These are phyloP conservation scores for Tuber borchii DNA, from an alignment of 495 filamentous ascomycete genomes.

Conservation along the genomic window DNA sequence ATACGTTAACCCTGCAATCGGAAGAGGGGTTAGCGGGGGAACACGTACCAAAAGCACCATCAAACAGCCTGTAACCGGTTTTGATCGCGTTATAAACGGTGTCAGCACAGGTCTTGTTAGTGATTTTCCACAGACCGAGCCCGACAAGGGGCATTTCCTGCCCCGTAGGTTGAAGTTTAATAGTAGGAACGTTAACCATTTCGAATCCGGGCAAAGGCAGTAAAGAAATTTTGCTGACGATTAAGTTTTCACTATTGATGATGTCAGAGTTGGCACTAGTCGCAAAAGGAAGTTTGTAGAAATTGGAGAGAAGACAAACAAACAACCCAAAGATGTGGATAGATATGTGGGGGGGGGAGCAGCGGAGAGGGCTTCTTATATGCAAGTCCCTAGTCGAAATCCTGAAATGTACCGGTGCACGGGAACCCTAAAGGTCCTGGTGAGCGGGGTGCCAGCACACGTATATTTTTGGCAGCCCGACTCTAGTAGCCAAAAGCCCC, in stretches of 20 bases:
- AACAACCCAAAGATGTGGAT: neutral
- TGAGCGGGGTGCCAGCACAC: neutral
- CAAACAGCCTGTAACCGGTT: constrained; percentile 76
- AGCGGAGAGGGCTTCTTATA: neutral
- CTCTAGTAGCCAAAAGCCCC: neutral
- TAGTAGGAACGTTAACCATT: constrained; percentile 46
- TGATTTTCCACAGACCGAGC: constrained; percentile 78
- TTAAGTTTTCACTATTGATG: neutral
- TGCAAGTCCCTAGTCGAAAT: neutral
- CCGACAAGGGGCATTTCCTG: constrained; percentile 83
- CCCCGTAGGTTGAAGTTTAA: constrained; percentile 70
- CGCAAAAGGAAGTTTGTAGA: neutral
- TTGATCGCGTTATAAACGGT: constrained; percentile 87
- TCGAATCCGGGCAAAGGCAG: constrained; percentile 15
- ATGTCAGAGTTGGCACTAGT: constrained; percentile 2
- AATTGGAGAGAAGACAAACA: neutral
- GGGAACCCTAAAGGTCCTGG: neutral
- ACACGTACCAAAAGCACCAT: constrained; percentile 72
- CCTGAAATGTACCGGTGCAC: neutral
- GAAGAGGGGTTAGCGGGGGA: constrained; percentile 4
- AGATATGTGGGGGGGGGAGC: neutral
- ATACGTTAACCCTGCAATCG: constrained; percentile 12
- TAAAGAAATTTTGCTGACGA: neutral
- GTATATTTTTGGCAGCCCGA: neutral
- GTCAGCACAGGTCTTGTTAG: constrained; percentile 67